Evolutionary conservation across 2,329 filamentous ascomycete genomes (phyloP).

Genomic region (Arthrocladium fulminans): DNA sequence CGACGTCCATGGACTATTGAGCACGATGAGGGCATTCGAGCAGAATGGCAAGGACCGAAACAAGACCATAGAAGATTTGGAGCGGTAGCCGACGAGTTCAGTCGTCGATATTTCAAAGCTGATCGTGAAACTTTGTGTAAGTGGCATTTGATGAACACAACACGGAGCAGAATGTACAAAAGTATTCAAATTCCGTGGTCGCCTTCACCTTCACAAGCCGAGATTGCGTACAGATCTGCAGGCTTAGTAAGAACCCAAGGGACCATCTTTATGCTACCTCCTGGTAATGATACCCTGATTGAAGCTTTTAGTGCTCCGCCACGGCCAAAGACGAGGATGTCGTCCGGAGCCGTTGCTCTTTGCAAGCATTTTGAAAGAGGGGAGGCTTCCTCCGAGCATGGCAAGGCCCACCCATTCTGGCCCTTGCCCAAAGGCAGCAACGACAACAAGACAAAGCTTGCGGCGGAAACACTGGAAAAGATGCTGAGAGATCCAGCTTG

Average conservation of each 20-base stretch:
- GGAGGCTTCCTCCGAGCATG: conserved; percentile 12
- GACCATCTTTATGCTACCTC: conserved; percentile 23
- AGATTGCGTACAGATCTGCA: conserved; percentile 15
- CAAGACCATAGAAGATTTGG: too few species aligned
- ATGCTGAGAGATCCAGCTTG: conserved; percentile 18
- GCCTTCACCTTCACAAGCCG: conserved; percentile 10
- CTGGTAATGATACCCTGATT: conserved; percentile 11
- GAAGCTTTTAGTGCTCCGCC: conserved; percentile 20
- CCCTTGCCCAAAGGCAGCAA: conserved; percentile 19
- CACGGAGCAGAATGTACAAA: conserved; percentile 14
- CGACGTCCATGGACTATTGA: too few species aligned
- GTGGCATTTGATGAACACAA: not conserved
- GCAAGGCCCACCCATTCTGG: conserved; percentile 20
- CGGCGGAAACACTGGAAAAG: conserved; percentile 15
- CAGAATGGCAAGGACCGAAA: too few species aligned
- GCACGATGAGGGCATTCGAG: too few species aligned
- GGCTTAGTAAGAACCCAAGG: conserved; percentile 20
- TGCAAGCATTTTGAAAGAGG: conserved; percentile 24
- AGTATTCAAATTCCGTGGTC: conserved; percentile 20
- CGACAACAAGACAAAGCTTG: conserved; percentile 21
- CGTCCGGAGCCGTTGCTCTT: conserved; percentile 21
- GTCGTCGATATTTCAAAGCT: not conserved
- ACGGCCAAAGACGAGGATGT: conserved; percentile 20
- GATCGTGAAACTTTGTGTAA: not conserved
- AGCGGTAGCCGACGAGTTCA: not conserved